phyloP scores from a whole-genome alignment of 345 rosid genomes.

The Hypericum perforatum region DNA sequence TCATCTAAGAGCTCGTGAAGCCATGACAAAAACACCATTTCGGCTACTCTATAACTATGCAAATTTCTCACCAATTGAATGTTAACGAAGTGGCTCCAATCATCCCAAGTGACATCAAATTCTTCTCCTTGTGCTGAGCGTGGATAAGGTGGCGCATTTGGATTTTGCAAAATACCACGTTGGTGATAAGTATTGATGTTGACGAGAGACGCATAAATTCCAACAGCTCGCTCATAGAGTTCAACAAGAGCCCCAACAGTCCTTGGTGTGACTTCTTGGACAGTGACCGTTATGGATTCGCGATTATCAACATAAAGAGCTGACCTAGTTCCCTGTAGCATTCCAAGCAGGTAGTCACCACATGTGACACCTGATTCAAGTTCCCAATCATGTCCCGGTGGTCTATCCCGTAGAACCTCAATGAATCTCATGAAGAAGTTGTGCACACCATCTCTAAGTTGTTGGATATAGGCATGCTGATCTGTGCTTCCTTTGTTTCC shows the following conservation, averaged over 20 bases:
- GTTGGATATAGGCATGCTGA: constrained; percentile 99
- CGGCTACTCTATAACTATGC: too few species aligned
- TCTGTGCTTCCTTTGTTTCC: constrained; percentile 99
- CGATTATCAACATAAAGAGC: constrained; percentile 82
- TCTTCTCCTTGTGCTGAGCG: too few species aligned
- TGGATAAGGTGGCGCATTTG: too few species aligned
- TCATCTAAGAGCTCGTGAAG: too few species aligned
- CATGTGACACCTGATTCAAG: constrained; percentile 99
- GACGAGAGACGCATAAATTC: constrained; percentile 73
- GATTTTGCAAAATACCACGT: too few species aligned
- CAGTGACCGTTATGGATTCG: constrained; percentile 81
- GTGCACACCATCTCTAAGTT: constrained; percentile 94
- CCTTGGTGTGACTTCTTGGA: constrained; percentile 88
- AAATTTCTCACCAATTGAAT: too few species aligned
- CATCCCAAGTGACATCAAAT: too few species aligned
- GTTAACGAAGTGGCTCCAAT: too few species aligned
- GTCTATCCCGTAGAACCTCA: constrained; percentile 90
- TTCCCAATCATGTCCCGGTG: constrained; percentile 99
- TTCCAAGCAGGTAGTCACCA: constrained; percentile 95
- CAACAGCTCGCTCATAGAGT: constrained; percentile 96
- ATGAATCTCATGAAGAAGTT: constrained; percentile 94
- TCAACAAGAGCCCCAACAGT: constrained; percentile 83
- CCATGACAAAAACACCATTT: too few species aligned
- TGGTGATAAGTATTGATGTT: constrained; percentile 95
- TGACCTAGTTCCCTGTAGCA: constrained; percentile 99